Evolutionary conservation across 495 filamentous ascomycete genomes (phyloP).

Genomic region (Apiosordaria backusii): DNA sequence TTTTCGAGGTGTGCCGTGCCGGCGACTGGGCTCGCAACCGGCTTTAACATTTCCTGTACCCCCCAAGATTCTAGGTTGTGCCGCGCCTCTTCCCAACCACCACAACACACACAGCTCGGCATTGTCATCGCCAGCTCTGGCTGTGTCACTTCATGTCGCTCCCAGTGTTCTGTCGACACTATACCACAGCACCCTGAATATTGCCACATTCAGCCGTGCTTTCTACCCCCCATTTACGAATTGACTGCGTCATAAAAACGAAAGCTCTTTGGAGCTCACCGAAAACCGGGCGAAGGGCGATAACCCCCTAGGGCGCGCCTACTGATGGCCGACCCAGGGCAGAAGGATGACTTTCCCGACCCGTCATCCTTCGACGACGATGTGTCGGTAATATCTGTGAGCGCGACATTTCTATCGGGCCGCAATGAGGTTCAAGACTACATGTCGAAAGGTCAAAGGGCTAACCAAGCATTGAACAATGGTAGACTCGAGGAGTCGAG

Average conservation of each 20-base stretch:
- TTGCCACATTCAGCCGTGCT: neutral
- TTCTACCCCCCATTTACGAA: neutral
- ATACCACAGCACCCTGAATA: neutral
- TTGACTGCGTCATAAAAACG: constrained; percentile 7
- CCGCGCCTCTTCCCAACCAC: neutral
- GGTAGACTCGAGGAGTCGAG: constrained; percentile 81
- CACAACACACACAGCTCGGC: neutral
- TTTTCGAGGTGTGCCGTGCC: neutral
- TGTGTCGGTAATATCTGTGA: constrained; percentile 52
- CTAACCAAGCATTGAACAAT: constrained; percentile 1
- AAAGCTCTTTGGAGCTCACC: neutral
- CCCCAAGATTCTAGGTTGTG: neutral
- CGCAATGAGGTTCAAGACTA: neutral
- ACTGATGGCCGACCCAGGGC: constrained; percentile 54
- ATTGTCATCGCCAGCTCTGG: neutral
- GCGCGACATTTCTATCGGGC: constrained; percentile 10
- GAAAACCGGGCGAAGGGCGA: constrained; percentile 9
- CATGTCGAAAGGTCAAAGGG: neutral
- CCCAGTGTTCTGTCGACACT: neutral
- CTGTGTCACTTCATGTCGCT: neutral
- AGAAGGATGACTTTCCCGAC: constrained; percentile 51
- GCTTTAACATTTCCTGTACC: constrained; percentile 3
- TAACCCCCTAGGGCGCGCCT: constrained; percentile 12
- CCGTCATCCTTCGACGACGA: constrained; percentile 46
- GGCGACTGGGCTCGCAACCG: neutral